Conservation (phyloP, 768 basidiomycete species). For the Glaciozyma martinii region DNA sequence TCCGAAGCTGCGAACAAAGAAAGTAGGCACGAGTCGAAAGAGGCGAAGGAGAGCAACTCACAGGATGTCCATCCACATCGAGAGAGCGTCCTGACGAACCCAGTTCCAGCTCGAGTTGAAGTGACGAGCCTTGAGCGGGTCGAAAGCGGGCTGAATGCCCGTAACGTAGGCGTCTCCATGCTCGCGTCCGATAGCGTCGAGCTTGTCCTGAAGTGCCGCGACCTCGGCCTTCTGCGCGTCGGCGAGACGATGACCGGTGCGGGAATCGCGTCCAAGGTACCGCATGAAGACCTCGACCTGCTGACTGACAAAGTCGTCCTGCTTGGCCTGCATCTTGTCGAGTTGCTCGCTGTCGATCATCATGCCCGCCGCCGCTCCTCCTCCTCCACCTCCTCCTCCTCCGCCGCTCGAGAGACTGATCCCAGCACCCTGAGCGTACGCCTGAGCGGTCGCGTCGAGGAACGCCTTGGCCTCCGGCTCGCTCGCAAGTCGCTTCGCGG, state of each 20-base stretch:
- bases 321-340: constrained; percentile 87
- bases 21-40: background rate
- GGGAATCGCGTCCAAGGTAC: constrained; percentile 85
- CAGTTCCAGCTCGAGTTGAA: constrained; percentile 99
- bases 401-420: constrained; percentile 68
- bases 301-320: constrained; percentile 81
- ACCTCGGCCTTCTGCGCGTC: constrained; percentile 75
- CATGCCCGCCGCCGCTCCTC: constrained; percentile 59
- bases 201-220: constrained; percentile 63
- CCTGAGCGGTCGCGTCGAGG: constrained; percentile 73
- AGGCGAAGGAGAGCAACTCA: constrained; percentile 4
- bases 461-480: constrained; percentile 89
- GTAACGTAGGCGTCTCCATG: constrained; percentile 90
- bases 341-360: constrained; percentile 98
- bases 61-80: constrained; percentile 96
- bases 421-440: constrained; percentile 81
- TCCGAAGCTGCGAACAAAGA: constrained; percentile 50
- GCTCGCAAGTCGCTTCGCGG: constrained; percentile 80
- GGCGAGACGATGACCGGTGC: constrained; percentile 79
- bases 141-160: constrained; percentile 89
- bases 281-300: constrained; percentile 96
- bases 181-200: constrained; percentile 80
- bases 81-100: constrained; percentile 90
- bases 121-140: constrained; percentile 88
- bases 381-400: constrained; percentile 52